Base-by-base conservation (phyloP, 1,139 yeast genomes). In the Saccharomyces hybrid region DNA sequence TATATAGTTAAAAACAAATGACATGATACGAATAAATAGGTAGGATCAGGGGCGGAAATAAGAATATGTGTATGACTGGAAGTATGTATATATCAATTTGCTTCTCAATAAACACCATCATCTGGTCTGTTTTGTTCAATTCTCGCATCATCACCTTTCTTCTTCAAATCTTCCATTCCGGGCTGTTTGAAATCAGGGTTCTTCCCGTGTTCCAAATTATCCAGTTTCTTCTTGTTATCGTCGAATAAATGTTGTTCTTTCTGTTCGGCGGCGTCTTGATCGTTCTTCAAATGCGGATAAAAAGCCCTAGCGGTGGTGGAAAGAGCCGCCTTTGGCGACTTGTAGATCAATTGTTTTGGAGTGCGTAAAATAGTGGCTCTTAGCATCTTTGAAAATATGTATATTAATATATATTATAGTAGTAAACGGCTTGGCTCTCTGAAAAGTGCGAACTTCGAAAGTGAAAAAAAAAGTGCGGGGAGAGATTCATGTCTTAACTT, bases 41-140 rank as follows among this genome's bases (percentile, higher is more conserved):
- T 46, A 46, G 31, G 20, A 26, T 11, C 16, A n/a, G 44, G 23
- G 7, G 14, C 11, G 7, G 25, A 11, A 47, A 47, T 27, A 47
- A 9, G 14, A 13, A 16, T 28, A 23, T 16, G 26, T n/a, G 16
- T 47, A 16, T 7, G 26, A 7, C 3, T 6, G 27, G 26, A 47
- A 38, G 13, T 34, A 20, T 4, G 13, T 9, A 5, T 5, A 4
- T 3, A 3, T n/a, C 20, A 6, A 13, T 5, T 7, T 20, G 23
- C 5, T 20, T 9, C 3, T 53, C 55, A 67, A 53, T 67, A 67
- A 20, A 66, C 70, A 38, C 71, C 71, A 50, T 67, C 71, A 53
- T 67, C 71, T 14, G 71, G 67, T 53, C 71, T 64, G 48, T 66
- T 66, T 54, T 67, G 71, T 51, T 67, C 68, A 47, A 67, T 57